Evolutionary conservation across 495 filamentous ascomycete genomes (phyloP), one percentile per base, ranked within the genome.

Genomic region (Xanthoparmelia taractica): DNA sequence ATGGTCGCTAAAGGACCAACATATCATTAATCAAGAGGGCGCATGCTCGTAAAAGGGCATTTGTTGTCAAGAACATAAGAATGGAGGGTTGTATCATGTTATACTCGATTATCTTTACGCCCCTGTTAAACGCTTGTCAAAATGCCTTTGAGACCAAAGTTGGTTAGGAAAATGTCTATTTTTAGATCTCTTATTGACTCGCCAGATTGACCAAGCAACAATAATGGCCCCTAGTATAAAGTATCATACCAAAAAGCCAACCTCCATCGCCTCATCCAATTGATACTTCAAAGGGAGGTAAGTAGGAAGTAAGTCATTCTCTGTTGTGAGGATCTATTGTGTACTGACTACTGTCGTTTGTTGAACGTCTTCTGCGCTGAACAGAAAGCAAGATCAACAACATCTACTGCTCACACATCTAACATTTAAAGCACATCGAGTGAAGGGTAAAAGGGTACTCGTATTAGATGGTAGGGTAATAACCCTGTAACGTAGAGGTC

Each of bases 391-490:
- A 43, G 18, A 43, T 43, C 15, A n/a, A 10, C 15, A n/a, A 10
- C 15, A n/a, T 43, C 40, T 20, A 40, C 37, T n/a, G 20, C n/a
- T 47, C n/a, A 7, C n/a, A 7, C 6, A 6, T 47, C 6, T 23
- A 5, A 4, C 1, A 1, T 27, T 48, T 15, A 8, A n/a, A 7
- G 11, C 20, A 23, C 4, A 29, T 45, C 27, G 43, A 11, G 8
- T 10, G 33, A 25, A n/a, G 8, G 23, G 37, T 29, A 12, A 2
- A n/a, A 54, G 13, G 23, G 33, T 23, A 8, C 5, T 41, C 8
- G 23, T 41, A 58, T n/a, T 52, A 43, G 50, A 50, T 38, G 48
- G 61, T 25, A 38, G 61, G 61, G 61, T 31, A 11, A 63, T 59
- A 41, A 45, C 54, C 61, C 29, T 31, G 5, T 3, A 20, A 27